These are phyloP conservation scores for Strobilomyces echinocephalus DNA, from an alignment of 768 basidiomycete genomes.

Conservation along the genomic window DNA sequence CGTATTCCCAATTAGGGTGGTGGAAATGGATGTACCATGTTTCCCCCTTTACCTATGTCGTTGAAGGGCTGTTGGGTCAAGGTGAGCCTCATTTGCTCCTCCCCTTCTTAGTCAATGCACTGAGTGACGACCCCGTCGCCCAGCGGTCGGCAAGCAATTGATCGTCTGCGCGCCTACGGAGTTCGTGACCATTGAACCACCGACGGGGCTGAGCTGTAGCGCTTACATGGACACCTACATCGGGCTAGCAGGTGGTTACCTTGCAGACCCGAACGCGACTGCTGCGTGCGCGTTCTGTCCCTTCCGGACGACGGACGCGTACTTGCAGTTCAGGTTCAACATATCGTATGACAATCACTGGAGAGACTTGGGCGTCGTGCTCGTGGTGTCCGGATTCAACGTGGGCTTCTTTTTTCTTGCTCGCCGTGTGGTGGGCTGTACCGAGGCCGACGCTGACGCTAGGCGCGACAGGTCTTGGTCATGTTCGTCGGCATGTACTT, in stretches of 20 bases:
- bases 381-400: neutral
- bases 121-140: neutral
- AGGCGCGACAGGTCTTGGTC: slow-evolving; percentile 19
- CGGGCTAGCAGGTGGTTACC: slow-evolving; percentile 46
- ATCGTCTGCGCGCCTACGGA: slow-evolving; percentile 52
- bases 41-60: slow-evolving; percentile 49
- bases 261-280: slow-evolving; percentile 51
- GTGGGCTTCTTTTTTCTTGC: neutral
- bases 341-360: no score
- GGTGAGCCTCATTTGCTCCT: slow-evolving; percentile 1
- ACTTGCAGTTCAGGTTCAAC: neutral
- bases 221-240: slow-evolving; percentile 52
- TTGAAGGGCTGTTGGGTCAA: slow-evolving; percentile 38
- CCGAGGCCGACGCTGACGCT: no score
- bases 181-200: slow-evolving; percentile 48
- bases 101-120: neutral
- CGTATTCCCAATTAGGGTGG: slow-evolving; percentile 34
- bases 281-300: slow-evolving; percentile 53
- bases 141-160: slow-evolving; percentile 39
- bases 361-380: no score
- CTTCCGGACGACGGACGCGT: neutral
- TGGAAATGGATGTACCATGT: slow-evolving; percentile 38
- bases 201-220: slow-evolving; percentile 48
- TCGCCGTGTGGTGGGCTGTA: no score
- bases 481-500: slow-evolving; percentile 30